Conservation (phyloP, 2,329 filamentous ascomycete genomes). For the Xylariomycetidae sp. region DNA sequence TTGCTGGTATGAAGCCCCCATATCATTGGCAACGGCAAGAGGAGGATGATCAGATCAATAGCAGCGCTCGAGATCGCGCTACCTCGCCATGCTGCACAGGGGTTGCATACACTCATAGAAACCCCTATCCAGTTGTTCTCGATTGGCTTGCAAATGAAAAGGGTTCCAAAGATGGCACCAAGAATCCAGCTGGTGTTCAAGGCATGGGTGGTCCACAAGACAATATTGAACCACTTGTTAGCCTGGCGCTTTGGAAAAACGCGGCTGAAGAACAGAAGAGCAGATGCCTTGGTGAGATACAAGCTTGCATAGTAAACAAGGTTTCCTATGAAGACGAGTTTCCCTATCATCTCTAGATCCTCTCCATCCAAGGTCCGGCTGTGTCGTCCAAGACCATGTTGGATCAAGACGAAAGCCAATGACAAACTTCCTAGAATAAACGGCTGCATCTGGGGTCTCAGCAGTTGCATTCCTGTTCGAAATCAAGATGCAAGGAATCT, state of each 20-base stretch:
- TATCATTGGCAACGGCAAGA: constrained; percentile 7
- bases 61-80: constrained; percentile 4
- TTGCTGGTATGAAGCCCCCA: constrained; percentile 5
- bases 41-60: constrained; percentile 6
- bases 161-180: constrained; percentile 2
- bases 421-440: constrained; percentile 1
- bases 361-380: not conserved
- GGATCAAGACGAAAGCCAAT: constrained; percentile 1
- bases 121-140: not conserved
- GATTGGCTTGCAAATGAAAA: constrained; percentile 5
- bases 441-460: not conserved
- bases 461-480: not conserved
- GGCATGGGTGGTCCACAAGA: constrained; percentile 3
- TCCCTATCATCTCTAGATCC: not conserved
- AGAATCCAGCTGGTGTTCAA: constrained; percentile 5
- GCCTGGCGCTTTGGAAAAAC: constrained; percentile 4
- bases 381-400: constrained; percentile 6
- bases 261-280: constrained; percentile 6
- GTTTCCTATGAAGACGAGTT: constrained; percentile 1
- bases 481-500: not conserved
- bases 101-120: not conserved
- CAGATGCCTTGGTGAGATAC: constrained; percentile 4
- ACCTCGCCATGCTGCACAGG: not conserved
- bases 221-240: constrained; percentile 1
- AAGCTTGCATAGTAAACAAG: constrained; percentile 4